Base-by-base conservation (phyloP, 345 rosid species). In the Dovyalis caffra region DNA sequence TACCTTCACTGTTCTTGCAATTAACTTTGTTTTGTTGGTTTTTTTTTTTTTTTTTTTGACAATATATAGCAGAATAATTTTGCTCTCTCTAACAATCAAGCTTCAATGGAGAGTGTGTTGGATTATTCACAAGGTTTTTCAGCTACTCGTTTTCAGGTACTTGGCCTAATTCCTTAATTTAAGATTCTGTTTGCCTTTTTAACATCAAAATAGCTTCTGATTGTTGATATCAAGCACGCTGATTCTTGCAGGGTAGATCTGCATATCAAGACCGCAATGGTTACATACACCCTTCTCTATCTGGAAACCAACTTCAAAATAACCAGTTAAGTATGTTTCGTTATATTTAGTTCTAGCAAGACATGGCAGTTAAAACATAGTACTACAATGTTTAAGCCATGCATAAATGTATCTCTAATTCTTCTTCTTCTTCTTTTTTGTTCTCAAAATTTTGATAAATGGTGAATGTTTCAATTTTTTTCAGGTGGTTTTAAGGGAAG, bases 91-190 rank as follows among this genome's bases (percentile, higher is more conserved):
- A 73, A 40, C 66, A 79, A 87, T 67, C 90, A 81, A 75, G 79
- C 77, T 67, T 86, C 89, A 69, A 69, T 73, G 80, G 87, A 90
- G 80, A 90, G 86, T 75, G 86, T 63, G 75, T 62, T 87, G 72
- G 89, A 90, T 72, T 87, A 86, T 71, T 84, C 93, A 61, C 92
- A 87, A 79, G 91, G 85, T 62, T 88, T 83, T 80, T 89, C 95
- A 20, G 89, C 95, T 60, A 88, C 88, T 65, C 86, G 80, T 68
- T 85, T 87, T 83, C 85, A 90, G 95, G 97, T 92, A 71, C 21
- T 35, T 74, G 29, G n/a, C 31, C 47, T 33, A 62, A 25, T 25
- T 14, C n/a, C 20, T 37, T 47, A 4, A 47, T 38, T 29, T 33
- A 21, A 5, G n/a, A 25, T 74, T 38, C 61, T 29, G 18, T 12